Evolutionary conservation across 179 eudicot species (phyloP).

Genomic region (Silene vulgaris): DNA sequence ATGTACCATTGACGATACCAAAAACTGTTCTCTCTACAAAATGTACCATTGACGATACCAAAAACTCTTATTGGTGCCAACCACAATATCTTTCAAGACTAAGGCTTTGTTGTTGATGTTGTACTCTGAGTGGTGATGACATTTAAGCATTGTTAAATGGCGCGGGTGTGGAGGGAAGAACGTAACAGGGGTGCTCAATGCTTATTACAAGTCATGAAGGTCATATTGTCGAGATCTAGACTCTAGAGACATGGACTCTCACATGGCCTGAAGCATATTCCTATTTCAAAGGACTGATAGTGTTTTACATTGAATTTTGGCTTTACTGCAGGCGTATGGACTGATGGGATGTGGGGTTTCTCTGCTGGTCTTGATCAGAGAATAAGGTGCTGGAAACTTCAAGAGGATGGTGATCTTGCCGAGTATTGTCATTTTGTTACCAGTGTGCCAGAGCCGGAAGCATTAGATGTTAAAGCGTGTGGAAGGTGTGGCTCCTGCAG

Average conservation of each 20-base stretch:
- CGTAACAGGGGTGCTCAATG: background rate
- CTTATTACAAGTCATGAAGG: too few species aligned
- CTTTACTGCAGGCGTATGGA: slow-evolving; percentile 75
- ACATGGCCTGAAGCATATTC: slow-evolving; percentile 2
- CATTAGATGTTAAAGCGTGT: slow-evolving; percentile 67
- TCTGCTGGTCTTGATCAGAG: slow-evolving; percentile 98
- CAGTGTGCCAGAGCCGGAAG: slow-evolving; percentile 97
- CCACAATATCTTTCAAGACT: background rate
- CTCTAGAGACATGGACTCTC: background rate
- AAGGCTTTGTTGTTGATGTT: background rate
- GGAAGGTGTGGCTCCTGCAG: slow-evolving; percentile 45
- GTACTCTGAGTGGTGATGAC: background rate
- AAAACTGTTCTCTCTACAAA: too few species aligned
- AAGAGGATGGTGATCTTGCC: slow-evolving; percentile 37
- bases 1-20: too few species aligned
- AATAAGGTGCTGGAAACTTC: slow-evolving; percentile 71
- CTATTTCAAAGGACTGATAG: background rate
- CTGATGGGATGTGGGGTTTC: slow-evolving; percentile 81
- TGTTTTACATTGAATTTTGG: slow-evolving; percentile 7
- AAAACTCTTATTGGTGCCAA: background rate
- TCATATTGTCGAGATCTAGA: background rate
- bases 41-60: too few species aligned
- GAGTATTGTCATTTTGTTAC: slow-evolving; percentile 57
- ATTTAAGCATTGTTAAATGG: background rate
- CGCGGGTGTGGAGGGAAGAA: background rate